Conservation (phyloP, 2,329 filamentous ascomycete species). For the Macrophomina pseudophaseolina region DNA sequence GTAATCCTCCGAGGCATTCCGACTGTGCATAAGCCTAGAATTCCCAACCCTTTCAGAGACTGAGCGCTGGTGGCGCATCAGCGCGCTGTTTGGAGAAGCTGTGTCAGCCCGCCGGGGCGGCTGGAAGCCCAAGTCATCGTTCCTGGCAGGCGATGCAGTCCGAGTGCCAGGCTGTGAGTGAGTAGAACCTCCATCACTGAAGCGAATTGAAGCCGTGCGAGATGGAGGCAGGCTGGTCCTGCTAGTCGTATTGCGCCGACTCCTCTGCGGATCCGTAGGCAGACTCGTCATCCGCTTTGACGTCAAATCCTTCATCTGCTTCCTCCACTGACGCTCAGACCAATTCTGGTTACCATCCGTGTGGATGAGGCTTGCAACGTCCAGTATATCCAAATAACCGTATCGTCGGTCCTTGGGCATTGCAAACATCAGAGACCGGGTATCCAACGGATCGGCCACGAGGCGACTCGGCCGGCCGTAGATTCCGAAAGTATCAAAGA, state of each 20-base stretch:
- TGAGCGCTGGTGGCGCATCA: constrained; percentile 53
- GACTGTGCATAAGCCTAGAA: constrained; percentile 11
- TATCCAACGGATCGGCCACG: constrained; percentile 84
- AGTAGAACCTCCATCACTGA: constrained; percentile 49
- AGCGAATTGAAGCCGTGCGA: constrained; percentile 43
- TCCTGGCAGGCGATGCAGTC: constrained; percentile 48
- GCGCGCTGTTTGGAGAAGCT: constrained; percentile 41
- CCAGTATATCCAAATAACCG: constrained; percentile 87
- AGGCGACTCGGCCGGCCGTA: constrained; percentile 89
- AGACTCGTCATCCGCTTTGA: constrained; percentile 71
- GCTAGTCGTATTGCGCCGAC: constrained; percentile 50
- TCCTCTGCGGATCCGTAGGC: constrained; percentile 20
- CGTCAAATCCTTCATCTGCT: constrained; percentile 85
- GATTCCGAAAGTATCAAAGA: constrained; percentile 88
- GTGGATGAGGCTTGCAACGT: constrained; percentile 80
- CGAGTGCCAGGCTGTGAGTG: constrained; percentile 53
- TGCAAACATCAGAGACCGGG: constrained; percentile 94
- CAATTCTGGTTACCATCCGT: constrained; percentile 76
- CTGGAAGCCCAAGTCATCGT: constrained; percentile 35
- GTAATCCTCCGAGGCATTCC: constrained; percentile 40
- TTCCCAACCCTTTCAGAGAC: constrained; percentile 47
- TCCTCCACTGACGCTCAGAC: constrained; percentile 89
- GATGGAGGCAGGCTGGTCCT: constrained; percentile 47
- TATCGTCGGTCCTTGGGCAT: constrained; percentile 89
- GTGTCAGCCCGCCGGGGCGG: constrained; percentile 50